Evolutionary conservation across 2,329 filamentous ascomycete genomes (phyloP).

Genomic region (Fusarium aywerte): DNA sequence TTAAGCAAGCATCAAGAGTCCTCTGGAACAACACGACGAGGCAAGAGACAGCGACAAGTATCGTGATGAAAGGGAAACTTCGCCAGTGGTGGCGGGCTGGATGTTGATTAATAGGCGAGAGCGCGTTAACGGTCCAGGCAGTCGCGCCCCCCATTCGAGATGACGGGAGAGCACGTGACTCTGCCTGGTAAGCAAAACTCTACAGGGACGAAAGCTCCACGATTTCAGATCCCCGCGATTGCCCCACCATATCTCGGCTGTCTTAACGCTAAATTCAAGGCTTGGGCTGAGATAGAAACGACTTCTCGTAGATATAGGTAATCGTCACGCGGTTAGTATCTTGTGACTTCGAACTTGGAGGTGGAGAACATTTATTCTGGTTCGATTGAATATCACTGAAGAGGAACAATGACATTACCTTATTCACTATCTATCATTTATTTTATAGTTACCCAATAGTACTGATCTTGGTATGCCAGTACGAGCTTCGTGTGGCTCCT

Average conservation of each 20-base stretch:
- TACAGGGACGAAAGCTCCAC: slow-evolving; percentile 3
- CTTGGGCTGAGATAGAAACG: background rate
- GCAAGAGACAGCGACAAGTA: background rate
- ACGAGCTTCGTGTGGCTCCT: background rate
- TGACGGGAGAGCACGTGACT: slow-evolving; percentile 50
- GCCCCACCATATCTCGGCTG: slow-evolving; percentile 21
- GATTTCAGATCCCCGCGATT: slow-evolving; percentile 24
- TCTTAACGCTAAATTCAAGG: background rate
- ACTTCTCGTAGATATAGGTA: background rate
- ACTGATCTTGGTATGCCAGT: background rate
- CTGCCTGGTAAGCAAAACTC: background rate
- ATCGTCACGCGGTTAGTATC: background rate
- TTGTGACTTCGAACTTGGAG: background rate
- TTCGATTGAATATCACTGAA: background rate
- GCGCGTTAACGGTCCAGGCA: slow-evolving; percentile 42
- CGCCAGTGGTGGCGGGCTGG: slow-evolving; percentile 17
- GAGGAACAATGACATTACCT: background rate
- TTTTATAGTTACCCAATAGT: background rate
- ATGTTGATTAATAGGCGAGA: slow-evolving; percentile 27
- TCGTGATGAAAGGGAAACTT: slow-evolving; percentile 10
- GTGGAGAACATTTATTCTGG: background rate
- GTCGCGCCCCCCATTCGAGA: slow-evolving; percentile 34
- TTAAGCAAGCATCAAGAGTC: background rate
- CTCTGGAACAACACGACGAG: background rate
- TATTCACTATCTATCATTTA: background rate